Conservation (phyloP, 257 asterid species). For the Lycium ferocissimum region DNA sequence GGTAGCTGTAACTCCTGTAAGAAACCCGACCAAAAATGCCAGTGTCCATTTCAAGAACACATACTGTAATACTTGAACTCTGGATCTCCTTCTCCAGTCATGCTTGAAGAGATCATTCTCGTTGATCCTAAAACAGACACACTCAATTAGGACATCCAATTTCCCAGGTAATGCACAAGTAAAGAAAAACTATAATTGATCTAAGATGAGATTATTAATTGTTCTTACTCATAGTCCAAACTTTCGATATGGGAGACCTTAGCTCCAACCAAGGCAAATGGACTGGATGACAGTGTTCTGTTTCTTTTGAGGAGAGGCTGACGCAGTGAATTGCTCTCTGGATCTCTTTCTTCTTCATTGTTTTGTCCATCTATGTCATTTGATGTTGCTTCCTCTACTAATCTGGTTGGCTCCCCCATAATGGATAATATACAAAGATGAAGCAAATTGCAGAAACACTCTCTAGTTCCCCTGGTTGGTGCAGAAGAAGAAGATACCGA, state of each 20-base stretch:
- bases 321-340: constrained; percentile 67
- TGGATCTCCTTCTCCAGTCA: constrained; percentile 96
- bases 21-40: constrained; percentile 87
- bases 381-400: constrained; percentile 34
- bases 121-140: constrained; percentile 62
- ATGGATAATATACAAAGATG: not conserved
- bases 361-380: constrained; percentile 30
- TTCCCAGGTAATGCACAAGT: not conserved
- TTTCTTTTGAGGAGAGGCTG: constrained; percentile 74
- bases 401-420: constrained; percentile 48
- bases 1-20: constrained; percentile 87
- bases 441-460: not conserved
- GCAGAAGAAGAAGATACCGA: constrained; percentile 21
- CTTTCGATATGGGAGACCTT: constrained; percentile 89
- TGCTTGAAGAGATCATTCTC: constrained; percentile 97
- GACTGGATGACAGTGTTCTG: constrained; percentile 64
- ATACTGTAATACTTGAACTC: constrained; percentile 75
- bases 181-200: not conserved
- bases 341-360: constrained; percentile 56
- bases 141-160: constrained; percentile 1
- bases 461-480: constrained; percentile 1
- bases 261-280: constrained; percentile 81
- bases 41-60: constrained; percentile 77
- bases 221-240: constrained; percentile 89
- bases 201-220: not conserved